Conservation (phyloP, 441 rosid genomes). For the Theobroma grandiflorum region DNA sequence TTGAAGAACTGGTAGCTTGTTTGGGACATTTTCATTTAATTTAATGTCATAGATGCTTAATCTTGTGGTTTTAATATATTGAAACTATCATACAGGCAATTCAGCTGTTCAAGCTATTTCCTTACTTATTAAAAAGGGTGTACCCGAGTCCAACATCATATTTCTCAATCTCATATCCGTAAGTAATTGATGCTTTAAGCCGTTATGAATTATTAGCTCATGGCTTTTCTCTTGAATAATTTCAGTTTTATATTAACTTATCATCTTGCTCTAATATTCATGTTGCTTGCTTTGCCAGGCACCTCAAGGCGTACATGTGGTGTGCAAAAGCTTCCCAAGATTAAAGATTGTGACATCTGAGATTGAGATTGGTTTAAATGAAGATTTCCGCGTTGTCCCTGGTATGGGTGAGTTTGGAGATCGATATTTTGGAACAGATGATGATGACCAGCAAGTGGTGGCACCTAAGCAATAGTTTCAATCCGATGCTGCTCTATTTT, state of each 20-base stretch:
- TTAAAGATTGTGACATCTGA: constrained; percentile 95
- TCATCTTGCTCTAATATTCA: not conserved
- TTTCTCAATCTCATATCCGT: constrained; percentile 95
- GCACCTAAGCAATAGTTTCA: constrained; percentile 25
- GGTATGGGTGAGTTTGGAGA: constrained; percentile 99
- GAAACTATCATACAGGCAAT: constrained; percentile 60
- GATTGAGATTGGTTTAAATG: constrained; percentile 84
- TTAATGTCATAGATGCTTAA: not conserved
- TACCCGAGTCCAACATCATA: constrained; percentile 89
- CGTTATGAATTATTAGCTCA: not conserved
- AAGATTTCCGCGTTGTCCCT: constrained; percentile 90
- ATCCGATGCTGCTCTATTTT: constrained; percentile 12
- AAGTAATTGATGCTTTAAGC: constrained; percentile 36
- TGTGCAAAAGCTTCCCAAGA: constrained; percentile 91
- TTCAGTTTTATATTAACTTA: constrained; percentile 6
- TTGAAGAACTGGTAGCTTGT: not conserved
- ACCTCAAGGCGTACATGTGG: constrained; percentile 98
- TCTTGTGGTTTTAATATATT: not conserved
- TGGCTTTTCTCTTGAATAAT: not conserved
- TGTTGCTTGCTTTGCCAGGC: constrained; percentile 59
- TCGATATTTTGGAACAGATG: constrained; percentile 94
- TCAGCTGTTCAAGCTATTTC: constrained; percentile 96
- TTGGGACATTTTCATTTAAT: not conserved
- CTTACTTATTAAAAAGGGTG: constrained; percentile 90
- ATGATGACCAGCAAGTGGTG: constrained; percentile 61